Base-by-base conservation (phyloP, 2,329 filamentous ascomycete species). In the Drechslerella coelobrocha region DNA sequence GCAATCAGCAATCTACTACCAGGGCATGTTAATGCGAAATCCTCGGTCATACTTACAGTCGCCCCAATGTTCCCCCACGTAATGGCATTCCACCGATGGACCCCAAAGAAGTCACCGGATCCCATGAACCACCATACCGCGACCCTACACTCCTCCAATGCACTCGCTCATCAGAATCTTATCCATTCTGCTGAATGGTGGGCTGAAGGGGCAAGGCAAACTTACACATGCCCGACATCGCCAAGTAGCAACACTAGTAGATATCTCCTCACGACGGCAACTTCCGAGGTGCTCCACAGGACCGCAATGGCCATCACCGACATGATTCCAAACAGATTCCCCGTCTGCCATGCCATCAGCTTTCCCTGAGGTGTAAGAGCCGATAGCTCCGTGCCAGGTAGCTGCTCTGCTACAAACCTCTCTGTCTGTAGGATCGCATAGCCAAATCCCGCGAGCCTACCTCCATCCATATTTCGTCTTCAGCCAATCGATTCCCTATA, bases 201-300 rank as follows among this genome's bases (percentile, higher is more conserved):
- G 7, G 7, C 29, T 34, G 6, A 34, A 12, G 29, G 6, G 29
- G 7, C 26, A 41, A 48, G 41, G 17, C 1, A 26, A 31, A 61
- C 65, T 54, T 65, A 74, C 73, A 74, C 31, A 55, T 74, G 73
- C 9, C 73, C 73, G 24, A 74, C 55, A 65, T 75, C 73, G 6
- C 68, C 63, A 23, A 75, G 34, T n/a, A 73, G 34, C 37, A 73
- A 59, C 63, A 60, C 73, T 21, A 73, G 43, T 5, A 73, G 60
- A 27, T 71, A 74, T 14, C 72, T 61, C 48, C 51, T 73, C 27
- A 73, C 73, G 2, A 73, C 73, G 0, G 41, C 43, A 12, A 65
- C 55, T 50, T 75, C 73, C 45, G 47, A 61, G 14, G 73, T 73
- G 14, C 61, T 72, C 21, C 66, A 73, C 19, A 72, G 54, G 37